These are phyloP conservation scores for Scheffersomyces illinoinensis DNA, from an alignment of 1,139 yeast genomes.

Conservation along the genomic window DNA sequence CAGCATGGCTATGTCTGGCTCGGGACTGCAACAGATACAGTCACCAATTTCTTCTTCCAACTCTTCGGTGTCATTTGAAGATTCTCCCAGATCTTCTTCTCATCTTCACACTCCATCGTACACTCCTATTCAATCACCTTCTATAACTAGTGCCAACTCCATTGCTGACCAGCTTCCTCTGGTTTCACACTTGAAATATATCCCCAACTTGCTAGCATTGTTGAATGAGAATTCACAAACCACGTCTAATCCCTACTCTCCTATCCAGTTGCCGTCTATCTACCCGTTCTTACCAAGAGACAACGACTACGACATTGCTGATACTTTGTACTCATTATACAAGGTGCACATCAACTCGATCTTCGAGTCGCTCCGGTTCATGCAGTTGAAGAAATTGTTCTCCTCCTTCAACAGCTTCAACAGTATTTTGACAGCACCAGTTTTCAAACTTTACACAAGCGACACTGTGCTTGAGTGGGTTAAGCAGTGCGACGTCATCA, in stretches of 20 bases:
- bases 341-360: conserved; percentile 62
- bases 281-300: conserved; percentile 50
- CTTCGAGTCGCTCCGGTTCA: conserved; percentile 64
- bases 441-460: conserved; percentile 56
- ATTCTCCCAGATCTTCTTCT: conserved; percentile 13
- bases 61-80: conserved; percentile 15
- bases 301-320: conserved; percentile 59
- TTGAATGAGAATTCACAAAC: conserved; percentile 22
- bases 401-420: conserved; percentile 55
- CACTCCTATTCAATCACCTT: conserved; percentile 18
- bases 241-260: conserved; percentile 21
- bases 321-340: conserved; percentile 61
- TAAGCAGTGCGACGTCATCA: conserved; percentile 59
- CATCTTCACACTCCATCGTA: conserved; percentile 16
- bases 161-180: conserved; percentile 17
- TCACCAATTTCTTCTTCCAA: conserved; percentile 27
- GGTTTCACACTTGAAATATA: conserved; percentile 30
- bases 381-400: conserved; percentile 65
- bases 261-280: conserved; percentile 52
- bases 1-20: conserved; percentile 9
- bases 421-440: conserved; percentile 64
- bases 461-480: conserved; percentile 64
- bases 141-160: conserved; percentile 12
- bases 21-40: conserved; percentile 12
- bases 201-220: conserved; percentile 36